Percentiles rank a stretch among this genome's conserved stretches.
These are phyloP conservation scores for Hyphopichia fennica DNA, from an alignment of 1,139 yeast genomes.

Conservation along the genomic window DNA sequence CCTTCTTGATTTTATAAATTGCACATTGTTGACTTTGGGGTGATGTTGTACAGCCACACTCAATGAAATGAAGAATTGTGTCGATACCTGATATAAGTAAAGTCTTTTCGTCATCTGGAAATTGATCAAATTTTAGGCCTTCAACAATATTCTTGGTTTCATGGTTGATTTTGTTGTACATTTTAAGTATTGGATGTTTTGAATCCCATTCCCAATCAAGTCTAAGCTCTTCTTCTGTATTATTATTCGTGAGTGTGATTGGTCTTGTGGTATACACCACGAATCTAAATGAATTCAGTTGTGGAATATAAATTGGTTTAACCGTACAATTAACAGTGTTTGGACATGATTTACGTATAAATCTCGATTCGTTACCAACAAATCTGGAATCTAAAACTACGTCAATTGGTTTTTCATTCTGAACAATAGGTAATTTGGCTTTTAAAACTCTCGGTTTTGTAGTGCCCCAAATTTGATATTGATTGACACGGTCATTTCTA, in stretches of 20 bases:
- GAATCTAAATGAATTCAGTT: constrained; percentile 49
- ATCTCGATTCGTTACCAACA: constrained; percentile 75
- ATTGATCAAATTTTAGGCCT: constrained; percentile 43
- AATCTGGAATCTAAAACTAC: constrained; percentile 76
- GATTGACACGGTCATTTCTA: constrained; percentile 65
- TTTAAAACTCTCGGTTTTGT: constrained; percentile 75
- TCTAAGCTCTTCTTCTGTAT: constrained; percentile 58
- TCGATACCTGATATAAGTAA: constrained; percentile 60
- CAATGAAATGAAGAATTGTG: constrained; percentile 52
- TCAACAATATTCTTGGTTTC: constrained; percentile 21
- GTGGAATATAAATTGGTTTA: constrained; percentile 51
- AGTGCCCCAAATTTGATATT: constrained; percentile 78
- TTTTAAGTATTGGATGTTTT: constrained; percentile 66
- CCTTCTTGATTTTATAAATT: constrained; percentile 60
- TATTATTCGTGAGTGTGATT: constrained; percentile 36
- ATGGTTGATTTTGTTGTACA: constrained; percentile 28
- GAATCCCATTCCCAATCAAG: constrained; percentile 89
- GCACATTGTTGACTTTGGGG: constrained; percentile 49
- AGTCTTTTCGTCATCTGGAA: constrained; percentile 52
- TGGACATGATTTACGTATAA: constrained; percentile 71
- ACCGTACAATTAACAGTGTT: constrained; percentile 67
- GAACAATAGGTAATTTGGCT: constrained; percentile 36
- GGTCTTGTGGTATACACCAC: constrained; percentile 58
- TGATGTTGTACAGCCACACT: constrained; percentile 65
- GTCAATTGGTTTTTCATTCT: constrained; percentile 29